A percentile compares a stretch with the other conserved stretches of the same genome.
phyloP scores from a whole-genome alignment of 352 stramenopile genomes.

The Phytophthora pluvialis region DNA sequence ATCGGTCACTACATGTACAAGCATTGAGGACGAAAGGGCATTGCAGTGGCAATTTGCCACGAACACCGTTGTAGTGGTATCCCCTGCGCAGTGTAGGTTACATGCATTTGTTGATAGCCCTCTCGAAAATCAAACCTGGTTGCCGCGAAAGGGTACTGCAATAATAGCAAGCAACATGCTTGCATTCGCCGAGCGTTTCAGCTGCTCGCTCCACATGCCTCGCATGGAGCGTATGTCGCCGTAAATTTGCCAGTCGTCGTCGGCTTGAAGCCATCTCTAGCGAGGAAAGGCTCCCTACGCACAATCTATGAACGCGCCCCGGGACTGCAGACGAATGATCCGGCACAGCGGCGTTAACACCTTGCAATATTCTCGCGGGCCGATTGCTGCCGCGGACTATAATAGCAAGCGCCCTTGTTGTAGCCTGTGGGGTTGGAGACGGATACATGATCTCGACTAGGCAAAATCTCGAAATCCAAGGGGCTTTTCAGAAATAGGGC shows the following conservation, averaged over 20 bases:
- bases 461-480: slow-evolving; percentile 30
- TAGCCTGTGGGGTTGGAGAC: too few species aligned
- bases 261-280: slow-evolving; percentile 16
- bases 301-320: slow-evolving; percentile 12
- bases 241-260: slow-evolving; percentile 30
- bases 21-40: slow-evolving; percentile 1
- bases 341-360: background rate
- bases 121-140: background rate
- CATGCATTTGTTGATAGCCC: background rate
- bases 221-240: slow-evolving; percentile 13
- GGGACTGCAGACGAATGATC: slow-evolving; percentile 13
- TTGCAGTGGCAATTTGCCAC: background rate
- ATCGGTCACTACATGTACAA: background rate
- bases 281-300: slow-evolving; percentile 20
- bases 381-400: too few species aligned
- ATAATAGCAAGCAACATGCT: too few species aligned
- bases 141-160: too few species aligned
- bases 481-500: slow-evolving; percentile 20
- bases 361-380: background rate
- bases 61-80: background rate
- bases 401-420: too few species aligned
- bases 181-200: slow-evolving; percentile 8
- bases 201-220: too few species aligned
- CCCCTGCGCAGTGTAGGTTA: background rate
- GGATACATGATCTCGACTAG: too few species aligned